Conservation (phyloP, 1,284 basidiomycete species). For the Moniliophthora roreri region DNA sequence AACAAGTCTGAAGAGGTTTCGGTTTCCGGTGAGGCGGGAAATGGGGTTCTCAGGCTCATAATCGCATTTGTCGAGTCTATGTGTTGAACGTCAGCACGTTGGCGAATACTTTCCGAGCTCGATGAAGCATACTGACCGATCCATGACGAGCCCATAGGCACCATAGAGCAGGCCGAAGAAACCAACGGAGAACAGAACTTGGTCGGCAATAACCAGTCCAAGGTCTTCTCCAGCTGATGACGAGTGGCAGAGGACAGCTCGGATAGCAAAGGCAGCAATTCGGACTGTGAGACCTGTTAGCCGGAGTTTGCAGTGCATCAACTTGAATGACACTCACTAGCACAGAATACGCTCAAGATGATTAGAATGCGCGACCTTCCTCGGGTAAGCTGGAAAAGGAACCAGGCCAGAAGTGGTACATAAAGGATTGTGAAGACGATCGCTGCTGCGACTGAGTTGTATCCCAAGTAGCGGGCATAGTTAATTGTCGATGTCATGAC, state of each 20-base stretch:
- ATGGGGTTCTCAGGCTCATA: slow-evolving; percentile 16
- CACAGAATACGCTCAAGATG: slow-evolving; percentile 33
- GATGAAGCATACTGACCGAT: slow-evolving; percentile 14
- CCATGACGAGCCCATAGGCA: slow-evolving; percentile 21
- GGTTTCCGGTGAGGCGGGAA: slow-evolving; percentile 26
- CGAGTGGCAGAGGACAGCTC: slow-evolving; percentile 10
- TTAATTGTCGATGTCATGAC: slow-evolving; percentile 20
- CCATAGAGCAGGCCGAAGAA: slow-evolving; percentile 26
- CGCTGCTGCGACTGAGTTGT: slow-evolving; percentile 35
- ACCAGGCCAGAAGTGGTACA: slow-evolving; percentile 27
- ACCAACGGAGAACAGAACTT: slow-evolving; percentile 22
- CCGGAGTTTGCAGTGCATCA: neutral
- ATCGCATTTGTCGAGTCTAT: neutral
- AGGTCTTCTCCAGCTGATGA: slow-evolving; percentile 16
- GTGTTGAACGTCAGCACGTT: neutral
- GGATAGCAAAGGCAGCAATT: slow-evolving; percentile 14
- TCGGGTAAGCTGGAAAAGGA: slow-evolving; percentile 25
- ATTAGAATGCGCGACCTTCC: slow-evolving; percentile 31
- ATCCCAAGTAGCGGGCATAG: slow-evolving; percentile 31
- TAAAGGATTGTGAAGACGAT: slow-evolving; percentile 36
- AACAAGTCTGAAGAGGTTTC: slow-evolving; percentile 24
- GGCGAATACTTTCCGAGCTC: neutral
- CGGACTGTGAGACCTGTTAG: slow-evolving; percentile 15
- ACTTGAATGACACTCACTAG: slow-evolving; percentile 20
- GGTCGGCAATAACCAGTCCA: slow-evolving; percentile 9